Base-by-base conservation (phyloP, 2,329 filamentous ascomycete genomes). In the Sordariomycetes sp. region DNA sequence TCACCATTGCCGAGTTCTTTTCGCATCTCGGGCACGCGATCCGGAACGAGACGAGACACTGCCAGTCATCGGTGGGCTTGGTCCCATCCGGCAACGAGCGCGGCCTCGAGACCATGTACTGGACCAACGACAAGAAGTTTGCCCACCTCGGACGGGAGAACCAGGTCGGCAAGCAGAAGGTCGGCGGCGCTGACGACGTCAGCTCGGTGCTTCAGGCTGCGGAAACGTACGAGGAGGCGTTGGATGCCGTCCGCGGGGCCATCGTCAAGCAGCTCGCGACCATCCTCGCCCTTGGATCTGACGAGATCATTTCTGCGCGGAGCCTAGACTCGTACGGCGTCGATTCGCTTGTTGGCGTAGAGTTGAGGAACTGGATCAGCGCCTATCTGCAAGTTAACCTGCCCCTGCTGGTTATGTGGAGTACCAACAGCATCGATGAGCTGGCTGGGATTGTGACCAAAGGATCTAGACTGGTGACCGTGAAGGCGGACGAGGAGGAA, bases 341-440 rank as follows among this genome's bases (percentile, higher is more conserved):
- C 8, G 66, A 70, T 47, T 68, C 64, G 4, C 57, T 70, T 5
- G 61, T 67, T 12, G 64, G 65, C 1, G 66, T 68, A 31, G 65
- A 68, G 50, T 55, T 69, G 34, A 61, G 66, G 15, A 69, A 68
- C 49, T 70, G 63, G 54, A 64, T 70, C 34, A 21, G 31, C 18
- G 36, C 42, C 32, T 42, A 41, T 26, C 37, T 49, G 10, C 41
- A 46, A 24, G 45, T 41, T 12, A 44, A 45, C 29, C 30, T 48
- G n/a, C 40, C 42, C 17, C 37, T 48, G 18, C 19, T 48, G 21
- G 39, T 43, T 20, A 37, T 48, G 35, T 37, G 46, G 21, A 42
- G 39, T 19, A 42, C 46, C 8, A 41, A 38, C 31, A 48, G 46
- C 35, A 46, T 48, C 26, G 36, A 40, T 16, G 40, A 46, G 30